Evolutionary conservation across 2,329 filamentous ascomycete genomes (phyloP), one percentile per base, ranked within the genome.

Genomic region (Amauroascus verrucosus): DNA sequence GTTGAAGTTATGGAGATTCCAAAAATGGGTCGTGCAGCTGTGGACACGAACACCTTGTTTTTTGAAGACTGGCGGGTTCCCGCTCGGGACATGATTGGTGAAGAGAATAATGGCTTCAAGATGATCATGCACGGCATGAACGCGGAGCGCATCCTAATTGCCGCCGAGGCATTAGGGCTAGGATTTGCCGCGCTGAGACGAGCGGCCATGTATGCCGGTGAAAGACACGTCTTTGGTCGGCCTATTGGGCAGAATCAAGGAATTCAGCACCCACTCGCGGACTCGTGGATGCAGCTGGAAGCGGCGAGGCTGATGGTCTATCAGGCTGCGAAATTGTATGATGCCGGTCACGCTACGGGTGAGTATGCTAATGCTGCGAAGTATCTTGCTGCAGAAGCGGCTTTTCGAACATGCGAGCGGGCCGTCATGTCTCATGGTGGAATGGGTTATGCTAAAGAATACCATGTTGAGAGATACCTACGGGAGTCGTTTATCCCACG

Each of bases 381-480:
- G 60, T 80, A 78, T 59, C 60, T 81, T 22, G 79, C 79, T 14
- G 79, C 78, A 0, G 79, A 82, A 59, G 79, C 79, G 1, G 77
- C 78, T 0, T 82, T 80, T 58, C 76, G 69, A 1, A 78, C 79
- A 0, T 82, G 79, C 60, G 79, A 83, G 59, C 65, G 77, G 24
- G 76, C 77, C n/a, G 72, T 45, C 7, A 45, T 45, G 41, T 4
- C 41, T 6, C 41, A 45, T 61, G 79, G 79, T 28, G 79, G 79
- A 0, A 82, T 82, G 79, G 79, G 79, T 0, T 83, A 82, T 67
- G 78, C 79, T 7, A 74, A 76, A 54, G 79, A 83, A 60, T 82
- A 81, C 59, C 76, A 83, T 63, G 80, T 82, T 0, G 79, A 82
- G 65, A 68, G 80, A 45, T 83, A 79, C 63, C 59, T 82, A 53